Base-by-base conservation (phyloP, 2,329 filamentous ascomycete species). In the Claviceps arundinis region DNA sequence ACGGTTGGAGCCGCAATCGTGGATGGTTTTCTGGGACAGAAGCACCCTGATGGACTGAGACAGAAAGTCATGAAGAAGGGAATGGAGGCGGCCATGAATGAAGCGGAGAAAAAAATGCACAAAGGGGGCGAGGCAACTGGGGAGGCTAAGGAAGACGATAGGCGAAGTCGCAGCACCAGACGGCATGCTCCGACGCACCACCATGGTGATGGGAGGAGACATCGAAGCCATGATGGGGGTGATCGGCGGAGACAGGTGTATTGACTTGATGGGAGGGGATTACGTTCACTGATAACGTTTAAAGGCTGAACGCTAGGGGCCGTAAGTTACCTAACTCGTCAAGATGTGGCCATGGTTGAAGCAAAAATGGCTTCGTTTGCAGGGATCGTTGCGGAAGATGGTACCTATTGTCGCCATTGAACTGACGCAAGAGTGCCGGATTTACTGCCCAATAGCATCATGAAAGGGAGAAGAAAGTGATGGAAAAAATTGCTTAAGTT, bases 1-100 rank as follows among this genome's bases (percentile, higher is more conserved):
- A 73, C 73, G 5, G 55, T 76, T 1, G 72, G 73, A 30, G 73
- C 74, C 1, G 74, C 73, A 0, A 60, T 75, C 9, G 68, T 74
- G 26, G 73, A 76, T 52, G 71, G 72, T 0, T 70, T 76, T 42
- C 65, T 73, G 48, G 63, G 63, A 2, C 59, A 64, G 51, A 68
- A 67, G 57, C 60, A 66, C 13, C 59, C 62, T 2, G 50, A 57
- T 26, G 60, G 60, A 16, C 47, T 55, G 26, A 57, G 60, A 50
- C 54, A 55, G 13, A 51, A 53, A 14, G 47, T 50, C 9, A 37
- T 50, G 46, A 52, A 52, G 50, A 54, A 52, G 26, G 50, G 53
- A 3, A 22, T 54, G 9, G 37, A 54, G 43, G 47, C 52, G 47
- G 53, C 53, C 30, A 54, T 54, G 53, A 48, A 52, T 19, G 43